phyloP scores from a whole-genome alignment of 257 asterid genomes.

The Misopates orontium region DNA sequence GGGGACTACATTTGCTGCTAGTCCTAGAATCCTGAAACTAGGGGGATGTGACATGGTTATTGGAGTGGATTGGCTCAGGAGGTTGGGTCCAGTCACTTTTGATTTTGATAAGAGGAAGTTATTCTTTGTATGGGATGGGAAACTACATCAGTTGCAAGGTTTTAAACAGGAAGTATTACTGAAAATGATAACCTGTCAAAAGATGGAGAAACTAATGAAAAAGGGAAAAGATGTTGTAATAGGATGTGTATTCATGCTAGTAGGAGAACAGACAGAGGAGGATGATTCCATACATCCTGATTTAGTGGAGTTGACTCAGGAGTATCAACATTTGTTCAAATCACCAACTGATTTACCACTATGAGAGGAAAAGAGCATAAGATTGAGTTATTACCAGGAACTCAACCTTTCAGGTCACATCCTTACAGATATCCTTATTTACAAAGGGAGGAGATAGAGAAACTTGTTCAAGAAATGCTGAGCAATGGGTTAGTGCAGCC shows the following conservation, averaged over 20 bases:
- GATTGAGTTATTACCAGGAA: not conserved
- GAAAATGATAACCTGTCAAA: not conserved
- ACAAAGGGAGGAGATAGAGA: not conserved
- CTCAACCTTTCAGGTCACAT: not conserved
- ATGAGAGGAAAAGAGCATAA: not conserved
- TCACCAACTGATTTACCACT: not conserved
- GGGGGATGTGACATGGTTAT: not conserved
- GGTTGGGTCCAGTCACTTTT: not conserved
- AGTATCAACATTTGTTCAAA: not conserved
- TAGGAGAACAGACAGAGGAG: not conserved
- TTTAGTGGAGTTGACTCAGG: too few relatives aligned
- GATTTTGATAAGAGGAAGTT: not conserved
- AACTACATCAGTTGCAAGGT: too few relatives aligned
- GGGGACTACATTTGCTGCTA: too few relatives aligned
- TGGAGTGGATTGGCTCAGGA: not conserved
- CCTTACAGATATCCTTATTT: not conserved
- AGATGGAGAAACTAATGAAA: not conserved
- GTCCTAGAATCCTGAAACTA: not conserved
- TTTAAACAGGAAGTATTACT: too few relatives aligned
- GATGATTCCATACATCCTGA: not conserved
- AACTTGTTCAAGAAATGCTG: not conserved
- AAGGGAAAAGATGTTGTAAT: not conserved
- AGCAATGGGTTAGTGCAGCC: not conserved
- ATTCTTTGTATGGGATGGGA: too few relatives aligned
- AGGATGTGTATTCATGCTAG: not conserved